Conservation (phyloP, 2,329 filamentous ascomycete genomes). For the Taxawa tesnikishii region DNA sequence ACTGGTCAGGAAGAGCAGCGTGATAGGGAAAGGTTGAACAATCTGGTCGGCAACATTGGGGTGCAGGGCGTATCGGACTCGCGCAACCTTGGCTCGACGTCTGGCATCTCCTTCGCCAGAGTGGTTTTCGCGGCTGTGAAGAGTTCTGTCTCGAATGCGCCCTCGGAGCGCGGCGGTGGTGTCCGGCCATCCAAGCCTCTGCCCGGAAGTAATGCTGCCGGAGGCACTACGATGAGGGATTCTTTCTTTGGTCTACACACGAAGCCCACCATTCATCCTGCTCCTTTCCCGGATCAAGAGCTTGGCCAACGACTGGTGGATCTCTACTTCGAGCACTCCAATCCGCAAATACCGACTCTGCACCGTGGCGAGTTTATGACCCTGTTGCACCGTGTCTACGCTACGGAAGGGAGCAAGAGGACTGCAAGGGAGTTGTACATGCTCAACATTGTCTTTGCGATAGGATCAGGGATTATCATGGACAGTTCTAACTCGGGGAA, state of each 20-base stretch:
- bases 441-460: slow-evolving; percentile 94
- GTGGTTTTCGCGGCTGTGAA: slow-evolving; percentile 93
- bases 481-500: slow-evolving; percentile 28
- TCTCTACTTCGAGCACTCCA: slow-evolving; percentile 91
- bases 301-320: slow-evolving; percentile 61
- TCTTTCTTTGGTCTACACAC: slow-evolving; percentile 96
- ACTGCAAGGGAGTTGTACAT: slow-evolving; percentile 80
- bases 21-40: slow-evolving; percentile 50
- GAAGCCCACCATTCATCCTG: slow-evolving; percentile 74
- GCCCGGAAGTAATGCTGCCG: slow-evolving; percentile 34
- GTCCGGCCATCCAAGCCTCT: slow-evolving; percentile 46
- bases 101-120: slow-evolving; percentile 85
- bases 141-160: slow-evolving; percentile 47
- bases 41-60: slow-evolving; percentile 55
- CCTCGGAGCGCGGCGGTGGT: slow-evolving; percentile 49
- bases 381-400: slow-evolving; percentile 73
- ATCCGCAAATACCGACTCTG: slow-evolving; percentile 87
- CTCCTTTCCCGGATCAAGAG: slow-evolving; percentile 67
- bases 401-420: slow-evolving; percentile 50
- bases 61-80: slow-evolving; percentile 69
- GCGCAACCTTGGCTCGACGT: slow-evolving; percentile 70
- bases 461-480: slow-evolving; percentile 86
- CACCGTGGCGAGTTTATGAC: slow-evolving; percentile 84
- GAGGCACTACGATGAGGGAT: slow-evolving; percentile 76
- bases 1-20: slow-evolving; percentile 31